phyloP scores from a whole-genome alignment of 2,329 filamentous ascomycete species.

The Ophiostoma triangulosporum region DNA sequence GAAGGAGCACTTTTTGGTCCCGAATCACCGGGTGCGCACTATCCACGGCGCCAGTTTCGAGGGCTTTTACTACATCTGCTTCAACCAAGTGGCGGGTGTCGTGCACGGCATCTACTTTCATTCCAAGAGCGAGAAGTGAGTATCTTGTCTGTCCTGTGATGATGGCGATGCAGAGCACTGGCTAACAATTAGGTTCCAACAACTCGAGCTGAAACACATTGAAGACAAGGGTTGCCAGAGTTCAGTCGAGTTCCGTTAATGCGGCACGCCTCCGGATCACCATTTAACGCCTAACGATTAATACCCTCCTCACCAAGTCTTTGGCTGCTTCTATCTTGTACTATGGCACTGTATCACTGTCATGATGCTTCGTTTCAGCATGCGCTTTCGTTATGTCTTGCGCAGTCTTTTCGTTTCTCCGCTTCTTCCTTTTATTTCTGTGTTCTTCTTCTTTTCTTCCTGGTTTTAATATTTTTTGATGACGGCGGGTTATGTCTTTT shows the following conservation, averaged over 20 bases:
- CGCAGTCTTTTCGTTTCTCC: not conserved
- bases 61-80: slow-evolving; percentile 98
- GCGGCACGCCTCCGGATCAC: not conserved
- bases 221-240: slow-evolving; percentile 71
- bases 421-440: not conserved
- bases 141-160: slow-evolving; percentile 14
- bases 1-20: slow-evolving; percentile 97
- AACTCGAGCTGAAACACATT: slow-evolving; percentile 81
- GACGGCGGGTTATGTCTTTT: not conserved
- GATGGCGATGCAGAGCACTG: not conserved
- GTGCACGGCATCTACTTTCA: slow-evolving; percentile 97
- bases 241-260: slow-evolving; percentile 77
- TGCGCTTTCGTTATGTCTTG: not conserved
- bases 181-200: slow-evolving; percentile 58
- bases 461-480: not conserved
- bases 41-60: slow-evolving; percentile 95
- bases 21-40: slow-evolving; percentile 80
- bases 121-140: slow-evolving; percentile 92
- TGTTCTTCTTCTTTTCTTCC: too few species aligned
- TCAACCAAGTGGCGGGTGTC: slow-evolving; percentile 77
- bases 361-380: too few species aligned
- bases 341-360: too few species aligned
- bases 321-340: not conserved
- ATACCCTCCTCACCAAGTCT: not conserved
- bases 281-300: not conserved